These are phyloP conservation scores for Actinomortierella wolfii DNA, from an alignment of 371 early-diverging fungal species.

Conservation along the genomic window DNA sequence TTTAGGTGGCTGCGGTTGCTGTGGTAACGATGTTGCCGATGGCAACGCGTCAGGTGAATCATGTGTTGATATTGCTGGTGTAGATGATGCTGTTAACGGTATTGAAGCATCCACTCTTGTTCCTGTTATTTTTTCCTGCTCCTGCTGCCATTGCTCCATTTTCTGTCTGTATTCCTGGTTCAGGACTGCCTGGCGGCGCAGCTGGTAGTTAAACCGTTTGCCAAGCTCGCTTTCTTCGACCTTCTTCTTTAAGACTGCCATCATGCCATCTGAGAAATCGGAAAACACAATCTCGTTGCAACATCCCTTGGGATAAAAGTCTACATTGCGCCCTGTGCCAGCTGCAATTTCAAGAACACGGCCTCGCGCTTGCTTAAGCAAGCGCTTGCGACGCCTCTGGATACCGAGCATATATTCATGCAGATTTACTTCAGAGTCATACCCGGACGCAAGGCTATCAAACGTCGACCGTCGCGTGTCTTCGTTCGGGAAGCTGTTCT, in stretches of 20 bases:
- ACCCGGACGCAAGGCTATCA: conserved; percentile 28
- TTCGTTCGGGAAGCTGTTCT: conserved; percentile 28
- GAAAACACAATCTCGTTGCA: conserved; percentile 44
- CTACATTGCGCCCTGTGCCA: conserved; percentile 41
- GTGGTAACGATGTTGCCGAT: no score
- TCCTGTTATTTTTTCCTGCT: conserved; percentile 4
- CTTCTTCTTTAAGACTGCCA: conserved; percentile 32
- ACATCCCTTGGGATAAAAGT: conserved; percentile 36
- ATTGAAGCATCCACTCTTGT: not conserved
- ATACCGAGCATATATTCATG: conserved; percentile 42
- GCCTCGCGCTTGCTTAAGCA: conserved; percentile 27
- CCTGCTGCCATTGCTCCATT: conserved; percentile 28
- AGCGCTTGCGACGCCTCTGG: conserved; percentile 41
- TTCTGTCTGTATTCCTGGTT: conserved; percentile 17
- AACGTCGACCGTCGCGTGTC: conserved; percentile 27
- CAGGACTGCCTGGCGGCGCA: conserved; percentile 24
- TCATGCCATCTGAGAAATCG: conserved; percentile 45
- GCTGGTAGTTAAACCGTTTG: conserved; percentile 37
- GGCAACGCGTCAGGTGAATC: no score
- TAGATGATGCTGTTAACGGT: not conserved
- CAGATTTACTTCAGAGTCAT: conserved; percentile 28
- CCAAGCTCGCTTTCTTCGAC: conserved; percentile 37
- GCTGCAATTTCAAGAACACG: conserved; percentile 42
- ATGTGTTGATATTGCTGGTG: not conserved
- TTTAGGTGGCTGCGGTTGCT: not conserved